Conservation (phyloP, 495 filamentous ascomycete species). For the Aspergillus olivimuriae region DNA sequence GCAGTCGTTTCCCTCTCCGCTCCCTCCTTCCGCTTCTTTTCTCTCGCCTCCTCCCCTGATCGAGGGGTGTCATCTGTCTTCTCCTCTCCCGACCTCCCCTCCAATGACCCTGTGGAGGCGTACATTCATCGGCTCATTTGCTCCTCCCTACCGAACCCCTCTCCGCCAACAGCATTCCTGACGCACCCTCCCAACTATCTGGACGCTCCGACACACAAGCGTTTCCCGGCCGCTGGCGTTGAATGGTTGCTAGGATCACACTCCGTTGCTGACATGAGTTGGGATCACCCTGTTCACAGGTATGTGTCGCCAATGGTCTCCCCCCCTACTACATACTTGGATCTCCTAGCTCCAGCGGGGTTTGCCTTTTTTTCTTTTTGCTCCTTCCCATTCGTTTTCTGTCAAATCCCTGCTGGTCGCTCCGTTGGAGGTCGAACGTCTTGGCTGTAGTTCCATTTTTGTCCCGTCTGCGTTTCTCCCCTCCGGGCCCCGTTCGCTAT, state of each 20-base stretch:
- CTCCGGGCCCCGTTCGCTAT: background rate
- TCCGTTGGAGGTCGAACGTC: no score
- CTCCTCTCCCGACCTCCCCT: constrained; percentile 69
- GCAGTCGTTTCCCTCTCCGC: constrained; percentile 4
- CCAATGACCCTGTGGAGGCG: constrained; percentile 25
- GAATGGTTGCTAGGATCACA: constrained; percentile 39
- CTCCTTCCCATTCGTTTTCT: background rate
- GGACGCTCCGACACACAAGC: constrained; percentile 16
- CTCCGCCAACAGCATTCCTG: constrained; percentile 31
- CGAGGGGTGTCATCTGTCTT: constrained; percentile 47
- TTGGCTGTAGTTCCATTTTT: background rate
- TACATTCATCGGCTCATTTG: constrained; percentile 21
- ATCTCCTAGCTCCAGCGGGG: no score
- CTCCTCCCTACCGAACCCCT: constrained; percentile 19
- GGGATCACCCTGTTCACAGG: constrained; percentile 67
- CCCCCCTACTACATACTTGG: constrained; percentile 8
- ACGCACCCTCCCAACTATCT: constrained; percentile 18
- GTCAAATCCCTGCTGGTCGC: no score
- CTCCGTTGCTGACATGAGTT: constrained; percentile 59
- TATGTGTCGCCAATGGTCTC: constrained; percentile 39
- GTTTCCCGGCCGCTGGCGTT: constrained; percentile 37
- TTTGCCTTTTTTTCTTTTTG: constrained; percentile 1
- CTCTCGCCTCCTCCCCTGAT: constrained; percentile 3
- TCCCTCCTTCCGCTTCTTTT: constrained; percentile 14
- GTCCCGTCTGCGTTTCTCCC: background rate